phyloP scores from a whole-genome alignment of 306 rosid genomes.

The Crotalaria pallida region DNA sequence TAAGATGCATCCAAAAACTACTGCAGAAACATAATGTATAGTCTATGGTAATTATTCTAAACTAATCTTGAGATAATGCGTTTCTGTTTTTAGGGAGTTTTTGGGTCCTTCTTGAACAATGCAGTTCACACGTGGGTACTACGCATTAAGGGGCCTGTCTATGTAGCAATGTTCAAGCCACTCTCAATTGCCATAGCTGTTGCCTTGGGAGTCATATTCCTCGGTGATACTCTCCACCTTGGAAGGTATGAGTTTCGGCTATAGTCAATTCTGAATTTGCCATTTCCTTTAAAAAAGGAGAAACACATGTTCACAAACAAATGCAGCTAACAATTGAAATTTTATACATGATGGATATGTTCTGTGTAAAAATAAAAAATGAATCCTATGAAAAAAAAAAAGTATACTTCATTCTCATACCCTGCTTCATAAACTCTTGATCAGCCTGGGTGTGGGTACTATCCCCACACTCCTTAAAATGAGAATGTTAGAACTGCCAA shows the following conservation, averaged over 20 bases:
- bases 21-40: not conserved
- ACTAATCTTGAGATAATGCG: not conserved
- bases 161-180: constrained; percentile 40
- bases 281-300: not conserved
- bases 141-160: constrained; percentile 70
- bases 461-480: not conserved
- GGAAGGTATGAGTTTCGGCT: constrained; percentile 25
- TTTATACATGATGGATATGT: not conserved
- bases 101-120: constrained; percentile 76
- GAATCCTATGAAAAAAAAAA: not conserved
- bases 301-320: not conserved
- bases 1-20: constrained; percentile 32
- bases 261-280: not conserved
- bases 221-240: constrained; percentile 62
- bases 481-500: not conserved
- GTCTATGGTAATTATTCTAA: not conserved
- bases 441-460: not conserved
- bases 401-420: not conserved
- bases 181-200: constrained; percentile 35
- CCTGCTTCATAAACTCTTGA: not conserved
- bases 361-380: not conserved
- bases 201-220: constrained; percentile 67
- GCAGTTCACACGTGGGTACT: constrained; percentile 75
- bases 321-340: not conserved
- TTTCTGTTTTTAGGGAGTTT: constrained; percentile 52